These are phyloP conservation scores for Steccherinum ochraceum DNA, from an alignment of 768 basidiomycete species.

Conservation along the genomic window DNA sequence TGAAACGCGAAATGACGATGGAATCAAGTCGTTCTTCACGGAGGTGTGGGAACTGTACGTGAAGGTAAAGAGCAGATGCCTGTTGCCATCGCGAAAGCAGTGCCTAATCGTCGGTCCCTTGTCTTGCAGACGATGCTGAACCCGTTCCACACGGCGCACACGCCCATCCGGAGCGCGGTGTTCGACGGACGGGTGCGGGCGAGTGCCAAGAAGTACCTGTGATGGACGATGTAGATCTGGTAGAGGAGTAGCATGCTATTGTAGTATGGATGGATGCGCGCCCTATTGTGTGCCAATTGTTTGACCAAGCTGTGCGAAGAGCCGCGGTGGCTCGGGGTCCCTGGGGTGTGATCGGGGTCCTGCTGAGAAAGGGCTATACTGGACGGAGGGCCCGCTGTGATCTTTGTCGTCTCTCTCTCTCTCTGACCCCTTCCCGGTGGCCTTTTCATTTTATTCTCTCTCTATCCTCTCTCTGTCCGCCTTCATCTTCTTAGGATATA, in stretches of 20 bases:
- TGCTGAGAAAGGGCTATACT: conserved; percentile 17
- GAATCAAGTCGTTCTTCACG: conserved; percentile 85
- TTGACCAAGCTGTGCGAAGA: neutral
- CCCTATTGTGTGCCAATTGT: neutral
- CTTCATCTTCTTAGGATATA: conserved; percentile 25
- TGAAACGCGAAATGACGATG: conserved; percentile 95
- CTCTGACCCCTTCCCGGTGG: conserved; percentile 23
- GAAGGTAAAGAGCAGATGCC: conserved; percentile 86
- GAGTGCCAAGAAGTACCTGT: conserved; percentile 82
- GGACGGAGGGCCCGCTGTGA: conserved; percentile 7
- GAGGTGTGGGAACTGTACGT: conserved; percentile 98
- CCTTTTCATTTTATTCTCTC: conserved; percentile 22
- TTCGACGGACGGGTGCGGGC: conserved; percentile 84
- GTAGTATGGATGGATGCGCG: too few relatives aligned
- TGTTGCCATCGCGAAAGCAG: too few relatives aligned
- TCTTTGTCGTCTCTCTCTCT: conserved; percentile 23
- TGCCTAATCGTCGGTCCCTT: conserved; percentile 12
- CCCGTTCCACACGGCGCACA: conserved; percentile 94
- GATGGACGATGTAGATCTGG: conserved; percentile 4
- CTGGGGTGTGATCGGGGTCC: conserved; percentile 21
- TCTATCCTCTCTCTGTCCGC: conserved; percentile 26
- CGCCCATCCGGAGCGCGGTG: conserved; percentile 64
- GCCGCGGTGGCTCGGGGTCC: too few relatives aligned
- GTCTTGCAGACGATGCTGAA: conserved; percentile 73
- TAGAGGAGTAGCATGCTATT: neutral